These are phyloP conservation scores for Fusarium subglutinans DNA, from an alignment of 2,329 filamentous ascomycete species.

Conservation along the genomic window DNA sequence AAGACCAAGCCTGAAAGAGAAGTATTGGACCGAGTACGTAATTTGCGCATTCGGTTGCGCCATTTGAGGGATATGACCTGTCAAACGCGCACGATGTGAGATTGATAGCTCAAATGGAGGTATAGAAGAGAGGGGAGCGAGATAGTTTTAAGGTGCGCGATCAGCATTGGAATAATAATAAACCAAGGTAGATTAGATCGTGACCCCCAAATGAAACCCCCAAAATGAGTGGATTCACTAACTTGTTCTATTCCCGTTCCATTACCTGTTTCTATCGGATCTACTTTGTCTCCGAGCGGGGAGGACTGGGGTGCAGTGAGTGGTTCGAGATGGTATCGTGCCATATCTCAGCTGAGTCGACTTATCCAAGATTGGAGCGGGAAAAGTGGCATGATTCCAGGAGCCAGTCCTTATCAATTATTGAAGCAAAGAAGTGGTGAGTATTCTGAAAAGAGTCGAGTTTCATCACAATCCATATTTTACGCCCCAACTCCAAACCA, in stretches of 20 bases:
- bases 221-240: conserved; percentile 20
- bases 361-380: background rate
- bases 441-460: conserved; percentile 33
- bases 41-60: conserved; percentile 32
- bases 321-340: conserved; percentile 18
- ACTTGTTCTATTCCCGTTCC: conserved; percentile 10
- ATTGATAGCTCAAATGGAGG: background rate
- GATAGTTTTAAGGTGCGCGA: background rate
- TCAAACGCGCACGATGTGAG: background rate
- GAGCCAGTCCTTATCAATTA: background rate
- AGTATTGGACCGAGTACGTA: conserved; percentile 17
- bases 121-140: background rate
- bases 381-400: conserved; percentile 8
- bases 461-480: conserved; percentile 12
- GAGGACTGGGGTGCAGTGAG: background rate
- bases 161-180: background rate
- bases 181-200: background rate
- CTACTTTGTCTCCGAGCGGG: conserved; percentile 6
- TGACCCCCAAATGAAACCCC: conserved; percentile 6
- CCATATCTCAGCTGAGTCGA: conserved; percentile 10
- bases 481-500: conserved; percentile 25
- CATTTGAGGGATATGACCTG: conserved; percentile 9
- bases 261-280: conserved; percentile 14
- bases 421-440: conserved; percentile 1
- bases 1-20: conserved; percentile 12